Evolutionary conservation across 2,329 filamentous ascomycete genomes (phyloP).

Genomic region (Elsinoe australis): DNA sequence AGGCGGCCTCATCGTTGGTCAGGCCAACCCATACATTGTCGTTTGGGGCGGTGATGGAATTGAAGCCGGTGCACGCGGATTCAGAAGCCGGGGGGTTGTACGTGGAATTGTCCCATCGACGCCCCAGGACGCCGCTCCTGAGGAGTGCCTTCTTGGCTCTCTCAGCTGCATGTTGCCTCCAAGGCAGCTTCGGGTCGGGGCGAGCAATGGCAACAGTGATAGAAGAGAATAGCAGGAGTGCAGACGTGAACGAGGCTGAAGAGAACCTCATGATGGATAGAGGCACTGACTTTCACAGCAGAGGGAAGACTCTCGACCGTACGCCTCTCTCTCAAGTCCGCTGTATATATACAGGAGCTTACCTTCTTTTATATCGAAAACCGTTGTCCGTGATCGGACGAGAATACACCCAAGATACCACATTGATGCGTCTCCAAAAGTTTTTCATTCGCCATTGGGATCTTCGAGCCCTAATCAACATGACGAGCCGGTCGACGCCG

Average conservation of each 20-base stretch:
- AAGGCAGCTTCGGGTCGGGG: neutral
- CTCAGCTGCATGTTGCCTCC: neutral
- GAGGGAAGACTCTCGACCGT: neutral
- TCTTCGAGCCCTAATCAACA: neutral
- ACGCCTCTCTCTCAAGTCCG: too few relatives aligned
- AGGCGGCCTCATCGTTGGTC: constrained; percentile 33
- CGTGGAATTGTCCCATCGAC: neutral
- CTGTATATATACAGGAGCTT: too few relatives aligned
- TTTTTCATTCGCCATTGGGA: neutral
- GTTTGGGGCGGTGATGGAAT: constrained; percentile 31
- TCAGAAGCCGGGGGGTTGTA: constrained; percentile 2
- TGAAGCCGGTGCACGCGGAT: neutral
- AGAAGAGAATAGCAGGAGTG: constrained; percentile 1
- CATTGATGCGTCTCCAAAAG: neutral
- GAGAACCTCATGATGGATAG: constrained; percentile 9
- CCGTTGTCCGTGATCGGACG: neutral
- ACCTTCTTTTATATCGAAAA: neutral
- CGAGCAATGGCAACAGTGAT: neutral
- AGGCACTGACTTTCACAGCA: neutral
- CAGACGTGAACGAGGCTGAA: neutral
- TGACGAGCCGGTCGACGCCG: neutral
- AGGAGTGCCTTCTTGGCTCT: constrained; percentile 6
- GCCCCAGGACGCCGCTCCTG: constrained; percentile 1
- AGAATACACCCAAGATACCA: too few relatives aligned
- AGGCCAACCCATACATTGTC: constrained; percentile 38